Evolutionary conservation across 805 yeast species (phyloP).

Genomic region (Spathaspora sp.): DNA sequence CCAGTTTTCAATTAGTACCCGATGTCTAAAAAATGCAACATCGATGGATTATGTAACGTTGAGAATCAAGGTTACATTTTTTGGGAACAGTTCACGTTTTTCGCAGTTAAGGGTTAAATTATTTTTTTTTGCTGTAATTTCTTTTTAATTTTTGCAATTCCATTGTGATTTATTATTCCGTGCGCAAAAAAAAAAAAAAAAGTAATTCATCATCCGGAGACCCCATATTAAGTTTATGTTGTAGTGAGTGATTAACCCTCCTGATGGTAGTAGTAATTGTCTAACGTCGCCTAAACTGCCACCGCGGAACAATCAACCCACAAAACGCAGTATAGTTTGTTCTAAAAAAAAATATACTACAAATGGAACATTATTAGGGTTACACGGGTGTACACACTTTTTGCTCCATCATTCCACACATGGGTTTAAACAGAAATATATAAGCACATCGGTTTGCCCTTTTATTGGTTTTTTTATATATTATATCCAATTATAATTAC

Average conservation of each 20-base stretch:
- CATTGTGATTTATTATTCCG: background rate
- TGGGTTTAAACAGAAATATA: background rate
- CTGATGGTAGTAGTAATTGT: background rate
- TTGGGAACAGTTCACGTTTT: background rate
- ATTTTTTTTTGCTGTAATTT: background rate
- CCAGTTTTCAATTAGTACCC: background rate
- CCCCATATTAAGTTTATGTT: background rate
- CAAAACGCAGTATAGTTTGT: background rate
- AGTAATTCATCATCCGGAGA: background rate
- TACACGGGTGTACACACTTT: background rate
- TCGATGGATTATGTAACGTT: background rate
- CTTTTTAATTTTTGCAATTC: background rate
- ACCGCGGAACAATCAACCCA: background rate
- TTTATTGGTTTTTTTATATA: background rate
- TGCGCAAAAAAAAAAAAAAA: background rate
- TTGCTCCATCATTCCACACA: background rate
- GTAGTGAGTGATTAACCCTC: background rate
- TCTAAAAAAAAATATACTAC: background rate
- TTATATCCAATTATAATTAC: background rate
- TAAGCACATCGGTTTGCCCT: background rate
- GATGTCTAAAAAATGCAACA: background rate
- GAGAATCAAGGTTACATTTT: background rate
- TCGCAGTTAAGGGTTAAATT: background rate
- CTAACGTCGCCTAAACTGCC: background rate
- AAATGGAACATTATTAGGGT: background rate